Base-by-base conservation (phyloP, 208 protist species). In the Leishmania tropica region DNA sequence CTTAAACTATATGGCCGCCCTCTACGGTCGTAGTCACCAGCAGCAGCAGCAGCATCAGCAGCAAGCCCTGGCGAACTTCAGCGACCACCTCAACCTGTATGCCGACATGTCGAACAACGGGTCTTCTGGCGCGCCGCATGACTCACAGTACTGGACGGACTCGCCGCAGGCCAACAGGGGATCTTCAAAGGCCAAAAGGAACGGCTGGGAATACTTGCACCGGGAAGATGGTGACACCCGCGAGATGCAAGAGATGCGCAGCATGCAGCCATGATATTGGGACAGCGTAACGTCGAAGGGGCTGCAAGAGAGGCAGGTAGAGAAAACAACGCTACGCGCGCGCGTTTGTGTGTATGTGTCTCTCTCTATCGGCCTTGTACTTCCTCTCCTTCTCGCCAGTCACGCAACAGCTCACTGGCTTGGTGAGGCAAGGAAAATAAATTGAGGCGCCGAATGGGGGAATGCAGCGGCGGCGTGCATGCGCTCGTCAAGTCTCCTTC, bases 161-260 rank as follows among this genome's bases (percentile, higher is more conserved):
- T 42, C 35, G 19, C 45, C 64, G 45, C 40, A 45, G 10, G 75
- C 72, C 35, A 67, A 56, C 68, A 60, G 54, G 6, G 28, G n/a
- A 35, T 11, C 3, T 6, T 6, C 3, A 42, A 68, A 19, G 62
- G 28, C 31, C 31, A 15, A 21, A 35, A 31, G 13, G 6, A 68
- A 40, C 10, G 62, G 17, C 10, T 35, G 10, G 28, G 31, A 40
- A 68, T 76, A 74, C 76, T 67, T 42, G 35, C 62, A 73, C 8
- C n/a, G 28, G 15, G 67, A 76, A 4, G 54, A 53, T 13, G 67
- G 35, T 21, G 68, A 67, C n/a, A 76, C 56, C 58, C 68, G 60
- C n/a, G 81, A 84, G 76, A 84, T 84, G 81, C 53, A 80, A 68
- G 76, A 84, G 17, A 54, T 84, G 28, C 74, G 35, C 42, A 37